These are phyloP conservation scores for Syzygium oleosum DNA, from an alignment of 345 rosid species.

Conservation along the genomic window DNA sequence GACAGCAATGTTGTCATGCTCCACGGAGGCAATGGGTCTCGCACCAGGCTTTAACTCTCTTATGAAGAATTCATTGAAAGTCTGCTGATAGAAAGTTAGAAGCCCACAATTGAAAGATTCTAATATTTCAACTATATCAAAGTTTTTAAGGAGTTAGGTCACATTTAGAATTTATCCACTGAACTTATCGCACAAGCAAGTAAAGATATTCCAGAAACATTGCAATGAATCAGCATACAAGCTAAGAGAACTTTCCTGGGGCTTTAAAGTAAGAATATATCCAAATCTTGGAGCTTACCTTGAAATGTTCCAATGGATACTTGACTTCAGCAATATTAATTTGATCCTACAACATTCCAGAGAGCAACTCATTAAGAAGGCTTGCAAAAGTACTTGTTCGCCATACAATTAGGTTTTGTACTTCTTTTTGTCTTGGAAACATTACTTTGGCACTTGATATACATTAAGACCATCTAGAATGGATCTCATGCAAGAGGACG, in stretches of 20 bases:
- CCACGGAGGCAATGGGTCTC: slow-evolving; percentile 52
- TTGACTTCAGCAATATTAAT: slow-evolving; percentile 83
- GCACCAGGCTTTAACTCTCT: slow-evolving; percentile 80
- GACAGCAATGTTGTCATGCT: slow-evolving; percentile 52
- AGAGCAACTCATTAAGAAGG: background rate
- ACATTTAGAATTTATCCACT: background rate
- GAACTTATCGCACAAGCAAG: background rate
- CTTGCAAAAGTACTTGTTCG: background rate
- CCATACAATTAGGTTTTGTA: background rate
- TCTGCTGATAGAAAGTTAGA: slow-evolving; percentile 29
- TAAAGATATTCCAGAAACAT: background rate
- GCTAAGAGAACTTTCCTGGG: background rate
- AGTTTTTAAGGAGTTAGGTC: background rate
- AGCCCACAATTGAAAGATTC: background rate
- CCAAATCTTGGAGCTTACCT: slow-evolving; percentile 32
- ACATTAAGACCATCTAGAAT: background rate
- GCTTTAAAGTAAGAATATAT: background rate
- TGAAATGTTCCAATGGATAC: slow-evolving; percentile 76
- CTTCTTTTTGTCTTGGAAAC: background rate
- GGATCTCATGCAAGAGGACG: background rate
- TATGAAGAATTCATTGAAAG: slow-evolving; percentile 88
- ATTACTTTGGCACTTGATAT: background rate
- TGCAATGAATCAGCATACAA: background rate
- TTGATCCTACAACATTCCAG: slow-evolving; percentile 61
- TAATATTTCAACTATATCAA: background rate